Evolutionary conservation across 331 rosid genomes (phyloP).

Genomic region (Quercus lobata): DNA sequence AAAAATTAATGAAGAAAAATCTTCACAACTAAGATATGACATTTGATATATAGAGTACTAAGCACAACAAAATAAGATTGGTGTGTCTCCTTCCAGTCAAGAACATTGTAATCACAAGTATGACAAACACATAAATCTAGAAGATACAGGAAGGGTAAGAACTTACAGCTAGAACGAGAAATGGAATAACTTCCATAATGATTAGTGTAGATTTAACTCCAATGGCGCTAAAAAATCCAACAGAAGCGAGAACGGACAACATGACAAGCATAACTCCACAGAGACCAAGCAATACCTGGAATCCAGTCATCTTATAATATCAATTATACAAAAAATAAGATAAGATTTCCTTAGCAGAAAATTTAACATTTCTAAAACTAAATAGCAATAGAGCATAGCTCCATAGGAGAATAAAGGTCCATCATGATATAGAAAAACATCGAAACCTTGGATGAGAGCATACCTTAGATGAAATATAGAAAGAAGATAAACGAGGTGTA

Average conservation of each 20-base stretch:
- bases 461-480: conserved; percentile 95
- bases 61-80: background rate
- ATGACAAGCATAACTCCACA: conserved; percentile 88
- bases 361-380: background rate
- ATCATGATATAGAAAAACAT: conserved; percentile 2
- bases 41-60: background rate
- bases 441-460: conserved; percentile 6
- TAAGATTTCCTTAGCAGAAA: conserved; percentile 3
- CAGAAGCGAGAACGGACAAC: conserved; percentile 96
- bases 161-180: conserved; percentile 98
- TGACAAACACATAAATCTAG: conserved; percentile 9
- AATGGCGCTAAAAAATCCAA: conserved; percentile 84
- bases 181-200: conserved; percentile 99
- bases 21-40: background rate
- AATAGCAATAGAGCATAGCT: background rate
- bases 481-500: conserved; percentile 57
- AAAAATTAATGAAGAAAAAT: background rate
- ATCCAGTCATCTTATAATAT: conserved; percentile 16
- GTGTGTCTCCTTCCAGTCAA: background rate
- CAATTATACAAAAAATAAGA: background rate
- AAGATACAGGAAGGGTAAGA: conserved; percentile 22
- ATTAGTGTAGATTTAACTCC: conserved; percentile 94
- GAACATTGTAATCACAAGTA: background rate
- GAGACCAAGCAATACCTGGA: conserved; percentile 94
- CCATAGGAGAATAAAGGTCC: background rate